Evolutionary conservation across 257 asterid genomes (phyloP), one percentile per base, ranked within the genome.

Genomic region (Salvia hispanica): DNA sequence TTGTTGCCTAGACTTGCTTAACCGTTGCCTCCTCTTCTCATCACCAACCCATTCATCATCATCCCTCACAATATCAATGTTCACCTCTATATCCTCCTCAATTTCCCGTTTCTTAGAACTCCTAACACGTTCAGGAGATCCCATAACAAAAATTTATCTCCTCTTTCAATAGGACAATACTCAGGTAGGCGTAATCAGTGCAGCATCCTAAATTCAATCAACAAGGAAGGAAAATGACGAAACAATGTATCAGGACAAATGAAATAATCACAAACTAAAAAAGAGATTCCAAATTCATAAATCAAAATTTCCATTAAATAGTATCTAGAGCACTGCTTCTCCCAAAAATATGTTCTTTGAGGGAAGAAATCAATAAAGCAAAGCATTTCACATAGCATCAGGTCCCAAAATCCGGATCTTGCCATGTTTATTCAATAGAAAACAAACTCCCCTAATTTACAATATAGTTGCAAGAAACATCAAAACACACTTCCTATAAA

Each of bases 81-180:
- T 84, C 43, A 76, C 82, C 77, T 89, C 97, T 74, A 78, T 61
- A 75, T 88, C 92, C 77, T 80, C 85, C 62, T 82, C 92, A 15
- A 64, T 62, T n/a, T 81, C 93, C 69, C 71, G 82, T 67, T 81
- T 81, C 74, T 33, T 52, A 16, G 80, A 82, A 75, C 72, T 74
- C 85, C 88, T 82, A 51, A n/a, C 37, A 44, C 71, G 79, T 58
- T 81, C 91, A 58, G 95, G 91, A 56, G 96, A 89, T 74, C 76
- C 91, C 96, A 92, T 89, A 58, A 74, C 72, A 75, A 51, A 80
- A 70, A 60, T 74, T 16, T 45, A 47, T 66, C 70, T 58, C 72
- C 75, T 67, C 66, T 56, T 73, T 67, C 64, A 66, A 45, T 28
- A 45, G 31, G 43, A 21, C 12, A 56, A 37, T 37, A 74, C 64